phyloP scores from a whole-genome alignment of 1,139 yeast species.

The Yamadazyma sp. region DNA sequence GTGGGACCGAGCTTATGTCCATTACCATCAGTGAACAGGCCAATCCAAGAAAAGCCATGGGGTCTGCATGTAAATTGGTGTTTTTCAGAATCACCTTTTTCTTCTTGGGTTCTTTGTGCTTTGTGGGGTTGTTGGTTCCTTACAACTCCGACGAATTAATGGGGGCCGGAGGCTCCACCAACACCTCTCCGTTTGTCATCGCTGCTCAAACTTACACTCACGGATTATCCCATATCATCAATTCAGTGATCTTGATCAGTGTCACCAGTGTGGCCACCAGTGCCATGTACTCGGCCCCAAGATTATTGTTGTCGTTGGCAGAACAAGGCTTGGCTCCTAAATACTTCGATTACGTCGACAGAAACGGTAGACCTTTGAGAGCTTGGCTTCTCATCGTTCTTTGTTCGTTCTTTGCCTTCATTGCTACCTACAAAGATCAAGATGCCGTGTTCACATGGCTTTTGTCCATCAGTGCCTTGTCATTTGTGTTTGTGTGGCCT shows the following conservation, averaged over 20 bases:
- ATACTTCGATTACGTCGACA: constrained; percentile 43
- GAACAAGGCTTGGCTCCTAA: constrained; percentile 46
- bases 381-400: constrained; percentile 35
- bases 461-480: constrained; percentile 44
- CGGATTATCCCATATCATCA: constrained; percentile 42
- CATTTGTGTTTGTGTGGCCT: constrained; percentile 45
- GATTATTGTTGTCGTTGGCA: constrained; percentile 45
- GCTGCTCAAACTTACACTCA: constrained; percentile 42
- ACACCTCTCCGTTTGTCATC: constrained; percentile 47
- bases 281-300: constrained; percentile 44
- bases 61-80: constrained; percentile 43
- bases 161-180: constrained; percentile 38
- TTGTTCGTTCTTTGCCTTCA: constrained; percentile 31
- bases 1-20: constrained; percentile 43
- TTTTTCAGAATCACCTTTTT: constrained; percentile 38
- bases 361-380: constrained; percentile 44
- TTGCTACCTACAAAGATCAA: constrained; percentile 42
- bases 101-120: constrained; percentile 41
- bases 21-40: constrained; percentile 43
- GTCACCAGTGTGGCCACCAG: constrained; percentile 49
- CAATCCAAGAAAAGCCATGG: constrained; percentile 42
- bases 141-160: constrained; percentile 36
- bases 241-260: constrained; percentile 43
- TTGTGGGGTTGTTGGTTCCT: constrained; percentile 47
- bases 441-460: constrained; percentile 46